A percentile compares a stretch with the other conserved stretches of the same genome.
Conservation (phyloP, 805 yeast species). For the Barnettozyma wickerhamii region DNA sequence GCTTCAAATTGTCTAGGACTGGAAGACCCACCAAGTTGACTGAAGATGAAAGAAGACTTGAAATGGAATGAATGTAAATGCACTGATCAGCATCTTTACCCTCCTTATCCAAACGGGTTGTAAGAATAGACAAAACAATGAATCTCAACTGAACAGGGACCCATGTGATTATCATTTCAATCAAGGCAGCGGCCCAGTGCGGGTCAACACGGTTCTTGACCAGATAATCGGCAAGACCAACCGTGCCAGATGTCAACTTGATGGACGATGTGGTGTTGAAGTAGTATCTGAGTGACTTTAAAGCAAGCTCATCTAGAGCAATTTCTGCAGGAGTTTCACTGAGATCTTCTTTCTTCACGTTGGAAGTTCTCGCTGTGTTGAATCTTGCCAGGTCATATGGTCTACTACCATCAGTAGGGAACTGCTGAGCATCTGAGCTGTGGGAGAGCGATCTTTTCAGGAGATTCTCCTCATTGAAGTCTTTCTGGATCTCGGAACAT, state of each 20-base stretch:
- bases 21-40: slow-evolving; percentile 87
- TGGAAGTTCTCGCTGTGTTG: slow-evolving; percentile 15
- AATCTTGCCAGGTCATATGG: slow-evolving; percentile 8
- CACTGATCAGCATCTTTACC: slow-evolving; percentile 20
- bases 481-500: slow-evolving; percentile 14
- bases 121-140: slow-evolving; percentile 49
- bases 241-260: slow-evolving; percentile 56
- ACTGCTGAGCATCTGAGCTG: slow-evolving; percentile 20
- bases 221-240: slow-evolving; percentile 45
- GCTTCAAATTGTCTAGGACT: slow-evolving; percentile 70
- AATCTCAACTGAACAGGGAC: slow-evolving; percentile 79
- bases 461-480: slow-evolving; percentile 23
- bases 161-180: slow-evolving; percentile 67
- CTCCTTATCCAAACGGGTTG: slow-evolving; percentile 28
- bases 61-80: slow-evolving; percentile 39
- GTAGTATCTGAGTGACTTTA: slow-evolving; percentile 46
- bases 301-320: slow-evolving; percentile 29
- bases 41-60: slow-evolving; percentile 65
- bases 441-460: slow-evolving; percentile 18
- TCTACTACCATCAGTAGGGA: background rate
- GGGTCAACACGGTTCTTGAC: slow-evolving; percentile 29
- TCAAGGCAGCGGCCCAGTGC: slow-evolving; percentile 51
- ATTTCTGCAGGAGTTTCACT: slow-evolving; percentile 15
- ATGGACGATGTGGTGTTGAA: slow-evolving; percentile 61
- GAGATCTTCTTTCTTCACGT: slow-evolving; percentile 5